A percentile compares a stretch with the other conserved stretches of the same genome.
Evolutionary conservation across 2,329 filamentous ascomycete species (phyloP).

Genomic region (Aspergillus brunneoviolaceus): DNA sequence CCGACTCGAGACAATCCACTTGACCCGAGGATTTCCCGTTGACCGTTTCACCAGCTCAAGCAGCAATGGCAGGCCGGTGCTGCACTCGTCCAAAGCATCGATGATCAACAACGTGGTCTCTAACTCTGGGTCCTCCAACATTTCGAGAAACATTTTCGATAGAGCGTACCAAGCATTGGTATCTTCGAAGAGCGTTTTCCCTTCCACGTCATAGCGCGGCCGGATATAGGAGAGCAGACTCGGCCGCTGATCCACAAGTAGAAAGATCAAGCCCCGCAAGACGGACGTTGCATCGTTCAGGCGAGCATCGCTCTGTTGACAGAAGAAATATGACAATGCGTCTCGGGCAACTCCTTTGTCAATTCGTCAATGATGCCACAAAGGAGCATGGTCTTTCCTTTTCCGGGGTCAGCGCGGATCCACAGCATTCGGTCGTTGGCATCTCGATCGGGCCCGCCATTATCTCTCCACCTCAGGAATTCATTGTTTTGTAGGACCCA

Average conservation of each 20-base stretch:
- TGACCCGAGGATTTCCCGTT: no score
- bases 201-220: neutral
- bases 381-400: slow-evolving; percentile 22
- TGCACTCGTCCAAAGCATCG: slow-evolving; percentile 11
- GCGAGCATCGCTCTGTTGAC: slow-evolving; percentile 29
- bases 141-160: neutral
- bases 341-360: no score
- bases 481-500: neutral
- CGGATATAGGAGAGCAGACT: neutral
- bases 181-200: neutral
- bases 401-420: slow-evolving; percentile 20
- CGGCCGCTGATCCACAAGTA: slow-evolving; percentile 11
- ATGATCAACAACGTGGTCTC: neutral
- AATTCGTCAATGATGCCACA: slow-evolving; percentile 15
- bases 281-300: slow-evolving; percentile 33
- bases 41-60: neutral
- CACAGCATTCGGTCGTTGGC: neutral
- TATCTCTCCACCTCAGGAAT: no score
- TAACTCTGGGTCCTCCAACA: neutral
- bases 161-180: neutral
- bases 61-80: neutral
- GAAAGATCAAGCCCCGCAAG: slow-evolving; percentile 30
- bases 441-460: no score
- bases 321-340: slow-evolving; percentile 29
- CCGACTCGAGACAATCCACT: no score